These are phyloP conservation scores for Solanum pinnatisectum DNA, from an alignment of 257 asterid species.

Conservation along the genomic window DNA sequence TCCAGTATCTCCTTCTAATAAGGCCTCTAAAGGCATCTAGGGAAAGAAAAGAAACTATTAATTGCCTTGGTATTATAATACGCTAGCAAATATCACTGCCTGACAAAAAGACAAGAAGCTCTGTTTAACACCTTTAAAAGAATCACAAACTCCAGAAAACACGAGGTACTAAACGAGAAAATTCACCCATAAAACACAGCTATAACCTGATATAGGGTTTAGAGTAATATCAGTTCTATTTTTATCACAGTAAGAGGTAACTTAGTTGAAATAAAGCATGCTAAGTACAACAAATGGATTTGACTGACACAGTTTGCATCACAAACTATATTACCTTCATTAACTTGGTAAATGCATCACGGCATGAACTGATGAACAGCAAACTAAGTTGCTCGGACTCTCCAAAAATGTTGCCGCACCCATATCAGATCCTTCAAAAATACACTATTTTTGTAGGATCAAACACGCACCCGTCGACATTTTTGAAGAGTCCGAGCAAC, in stretches of 20 bases:
- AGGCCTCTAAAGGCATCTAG: conserved; percentile 70
- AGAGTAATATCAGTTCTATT: not conserved
- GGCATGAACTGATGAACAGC: not conserved
- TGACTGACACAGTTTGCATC: not conserved
- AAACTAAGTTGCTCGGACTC: no score
- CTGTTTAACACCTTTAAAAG: not conserved
- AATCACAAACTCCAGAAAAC: not conserved
- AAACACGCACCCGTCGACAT: no score
- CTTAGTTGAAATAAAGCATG: not conserved
- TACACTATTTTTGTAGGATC: no score
- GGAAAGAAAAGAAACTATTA: not conserved
- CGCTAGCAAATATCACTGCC: not conserved
- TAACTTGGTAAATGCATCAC: not conserved
- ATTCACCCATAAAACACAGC: not conserved
- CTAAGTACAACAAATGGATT: not conserved
- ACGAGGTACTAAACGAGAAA: not conserved
- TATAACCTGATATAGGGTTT: not conserved
- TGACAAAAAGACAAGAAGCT: not conserved
- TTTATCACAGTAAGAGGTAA: not conserved
- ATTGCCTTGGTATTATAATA: not conserved
- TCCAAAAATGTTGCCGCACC: no score
- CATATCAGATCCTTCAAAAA: no score
- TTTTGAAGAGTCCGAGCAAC: no score
- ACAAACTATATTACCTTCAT: not conserved
- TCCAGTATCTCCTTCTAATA: conserved; percentile 54